Conservation (phyloP, 148 eudicot species). For the Chenopodium berlandieri region DNA sequence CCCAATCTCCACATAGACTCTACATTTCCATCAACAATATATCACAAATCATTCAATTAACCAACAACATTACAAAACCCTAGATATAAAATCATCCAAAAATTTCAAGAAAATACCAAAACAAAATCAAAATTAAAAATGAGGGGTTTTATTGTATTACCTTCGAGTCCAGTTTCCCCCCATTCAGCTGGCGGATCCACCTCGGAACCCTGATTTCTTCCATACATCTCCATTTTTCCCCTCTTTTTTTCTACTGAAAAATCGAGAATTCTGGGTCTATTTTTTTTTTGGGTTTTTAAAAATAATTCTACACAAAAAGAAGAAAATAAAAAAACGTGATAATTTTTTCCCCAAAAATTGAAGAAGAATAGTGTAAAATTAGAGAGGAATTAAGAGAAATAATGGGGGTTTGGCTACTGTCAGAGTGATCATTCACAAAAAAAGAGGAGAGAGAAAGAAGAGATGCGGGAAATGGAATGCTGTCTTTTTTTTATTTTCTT, state of each 20-base stretch:
- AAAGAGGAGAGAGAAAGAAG: background rate
- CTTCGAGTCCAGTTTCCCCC: slow-evolving; percentile 44
- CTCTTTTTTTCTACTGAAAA: background rate
- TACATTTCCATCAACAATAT: slow-evolving; percentile 31
- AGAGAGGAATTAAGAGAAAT: background rate
- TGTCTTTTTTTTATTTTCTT: background rate
- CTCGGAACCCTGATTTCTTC: slow-evolving; percentile 31
- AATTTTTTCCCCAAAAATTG: background rate
- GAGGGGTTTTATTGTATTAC: slow-evolving; percentile 6
- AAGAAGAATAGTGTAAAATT: background rate
- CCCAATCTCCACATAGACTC: slow-evolving; percentile 66
- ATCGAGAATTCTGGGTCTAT: background rate
- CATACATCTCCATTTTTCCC: slow-evolving; percentile 38
- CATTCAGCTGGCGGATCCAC: slow-evolving; percentile 35
- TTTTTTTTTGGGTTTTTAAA: background rate
- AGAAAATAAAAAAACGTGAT: background rate
- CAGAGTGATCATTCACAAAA: slow-evolving; percentile 14
- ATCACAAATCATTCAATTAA: slow-evolving; percentile 4
- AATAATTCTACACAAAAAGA: slow-evolving; percentile 6
- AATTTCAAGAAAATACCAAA: slow-evolving; percentile 1
- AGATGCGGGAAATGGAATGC: background rate
- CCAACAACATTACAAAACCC: slow-evolving; percentile 11
- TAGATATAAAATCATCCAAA: background rate
- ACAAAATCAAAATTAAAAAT: background rate
- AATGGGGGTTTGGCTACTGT: slow-evolving; percentile 3